Percentiles rank a stretch among this genome's conserved stretches.
phyloP scores from a whole-genome alignment of 495 filamentous ascomycete species.

The Lophiostoma macrostomum region DNA sequence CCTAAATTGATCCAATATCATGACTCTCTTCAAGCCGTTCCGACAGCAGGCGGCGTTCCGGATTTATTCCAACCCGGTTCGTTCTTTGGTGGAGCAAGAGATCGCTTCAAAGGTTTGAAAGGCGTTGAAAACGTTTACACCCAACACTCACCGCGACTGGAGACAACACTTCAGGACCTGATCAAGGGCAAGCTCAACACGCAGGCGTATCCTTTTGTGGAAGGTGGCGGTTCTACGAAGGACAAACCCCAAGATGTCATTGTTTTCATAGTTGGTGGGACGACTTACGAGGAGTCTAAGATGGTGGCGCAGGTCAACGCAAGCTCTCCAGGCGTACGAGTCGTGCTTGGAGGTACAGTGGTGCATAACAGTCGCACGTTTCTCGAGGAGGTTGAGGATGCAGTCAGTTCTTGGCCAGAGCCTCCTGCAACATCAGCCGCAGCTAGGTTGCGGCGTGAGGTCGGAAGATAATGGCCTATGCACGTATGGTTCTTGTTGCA shows the following conservation, averaged over 20 bases:
- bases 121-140: slow-evolving; percentile 99
- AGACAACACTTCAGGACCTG: slow-evolving; percentile 82
- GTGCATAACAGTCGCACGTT: slow-evolving; percentile 85
- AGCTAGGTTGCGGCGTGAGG: slow-evolving; percentile 67
- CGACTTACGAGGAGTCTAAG: slow-evolving; percentile 95
- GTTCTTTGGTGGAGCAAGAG: slow-evolving; percentile 84
- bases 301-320: slow-evolving; percentile 90
- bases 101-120: slow-evolving; percentile 90
- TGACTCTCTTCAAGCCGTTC: slow-evolving; percentile 67
- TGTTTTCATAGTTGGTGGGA: slow-evolving; percentile 88
- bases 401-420: slow-evolving; percentile 67
- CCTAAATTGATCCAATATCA: slow-evolving; percentile 78
- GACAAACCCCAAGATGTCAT: slow-evolving; percentile 97
- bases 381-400: slow-evolving; percentile 57
- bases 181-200: slow-evolving; percentile 86
- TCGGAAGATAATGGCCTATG: slow-evolving; percentile 46
- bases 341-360: slow-evolving; percentile 81
- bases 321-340: slow-evolving; percentile 78
- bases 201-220: slow-evolving; percentile 85
- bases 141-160: slow-evolving; percentile 86
- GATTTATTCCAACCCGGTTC: slow-evolving; percentile 90
- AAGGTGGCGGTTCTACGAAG: slow-evolving; percentile 74
- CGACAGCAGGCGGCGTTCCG: slow-evolving; percentile 63
- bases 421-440: slow-evolving; percentile 64
- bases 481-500: not conserved